Conservation (phyloP, 345 rosid genomes). For the Ceriops zippeliana region DNA sequence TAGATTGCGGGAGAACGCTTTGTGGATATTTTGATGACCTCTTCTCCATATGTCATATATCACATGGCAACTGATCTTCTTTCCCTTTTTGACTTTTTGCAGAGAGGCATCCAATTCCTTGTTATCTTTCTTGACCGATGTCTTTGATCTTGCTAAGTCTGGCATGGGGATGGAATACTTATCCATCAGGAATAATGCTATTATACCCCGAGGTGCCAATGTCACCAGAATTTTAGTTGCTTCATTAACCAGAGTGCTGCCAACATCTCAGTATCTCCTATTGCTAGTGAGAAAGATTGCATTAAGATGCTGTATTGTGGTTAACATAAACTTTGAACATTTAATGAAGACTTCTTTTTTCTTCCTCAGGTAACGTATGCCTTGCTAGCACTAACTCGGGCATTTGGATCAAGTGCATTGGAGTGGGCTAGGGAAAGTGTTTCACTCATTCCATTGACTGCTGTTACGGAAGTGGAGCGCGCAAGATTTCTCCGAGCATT, state of each 20-base stretch:
- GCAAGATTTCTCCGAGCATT: slow-evolving; percentile 61
- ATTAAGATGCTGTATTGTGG: not conserved
- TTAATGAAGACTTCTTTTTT: not conserved
- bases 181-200: slow-evolving; percentile 56
- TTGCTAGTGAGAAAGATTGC: not conserved
- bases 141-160: slow-evolving; percentile 77
- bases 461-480: slow-evolving; percentile 66
- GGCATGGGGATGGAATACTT: slow-evolving; percentile 57
- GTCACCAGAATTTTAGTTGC: slow-evolving; percentile 77
- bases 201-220: slow-evolving; percentile 78
- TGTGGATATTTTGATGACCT: slow-evolving; percentile 74
- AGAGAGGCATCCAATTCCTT: slow-evolving; percentile 94
- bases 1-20: slow-evolving; percentile 87
- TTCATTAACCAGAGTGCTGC: slow-evolving; percentile 90
- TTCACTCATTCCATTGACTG: slow-evolving; percentile 70
- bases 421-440: slow-evolving; percentile 78
- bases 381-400: slow-evolving; percentile 68
- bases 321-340: not conserved
- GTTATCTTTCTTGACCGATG: slow-evolving; percentile 81
- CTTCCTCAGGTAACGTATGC: slow-evolving; percentile 65
- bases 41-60: slow-evolving; percentile 48
- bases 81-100: slow-evolving; percentile 19
- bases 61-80: not conserved
- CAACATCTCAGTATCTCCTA: slow-evolving; percentile 64
- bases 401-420: slow-evolving; percentile 56